A percentile compares a stretch with the other conserved stretches of the same genome.
Evolutionary conservation across 805 yeast genomes (phyloP).

Genomic region (Hyphopichia homilentoma): DNA sequence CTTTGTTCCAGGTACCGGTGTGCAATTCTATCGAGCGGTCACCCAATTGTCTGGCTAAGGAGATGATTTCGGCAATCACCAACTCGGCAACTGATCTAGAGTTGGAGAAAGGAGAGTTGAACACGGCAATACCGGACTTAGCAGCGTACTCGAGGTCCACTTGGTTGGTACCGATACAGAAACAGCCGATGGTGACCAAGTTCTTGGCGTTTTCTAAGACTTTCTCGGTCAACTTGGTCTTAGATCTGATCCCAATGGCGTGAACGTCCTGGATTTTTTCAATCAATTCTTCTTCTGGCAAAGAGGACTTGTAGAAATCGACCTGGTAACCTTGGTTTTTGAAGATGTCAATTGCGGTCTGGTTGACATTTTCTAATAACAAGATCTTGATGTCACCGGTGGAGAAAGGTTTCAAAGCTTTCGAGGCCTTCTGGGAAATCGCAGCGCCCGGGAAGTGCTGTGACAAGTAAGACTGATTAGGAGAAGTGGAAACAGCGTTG

Average conservation of each 20-base stretch:
- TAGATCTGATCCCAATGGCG: slow-evolving; percentile 97
- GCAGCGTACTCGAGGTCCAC: slow-evolving; percentile 93
- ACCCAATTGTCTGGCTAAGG: slow-evolving; percentile 93
- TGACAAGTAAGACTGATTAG: slow-evolving; percentile 69
- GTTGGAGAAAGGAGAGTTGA: slow-evolving; percentile 97
- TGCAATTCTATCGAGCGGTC: slow-evolving; percentile 96
- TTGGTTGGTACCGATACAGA: slow-evolving; percentile 99
- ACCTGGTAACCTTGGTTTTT: slow-evolving; percentile 93
- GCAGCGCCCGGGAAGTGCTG: slow-evolving; percentile 44
- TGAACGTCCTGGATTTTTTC: slow-evolving; percentile 92
- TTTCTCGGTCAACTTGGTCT: slow-evolving; percentile 80
- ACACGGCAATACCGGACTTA: slow-evolving; percentile 88
- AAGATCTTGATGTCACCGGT: slow-evolving; percentile 93
- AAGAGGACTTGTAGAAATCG: slow-evolving; percentile 84
- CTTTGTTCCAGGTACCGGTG: slow-evolving; percentile 97
- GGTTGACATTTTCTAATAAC: slow-evolving; percentile 87
- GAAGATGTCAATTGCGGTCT: slow-evolving; percentile 86
- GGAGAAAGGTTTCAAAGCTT: slow-evolving; percentile 87
- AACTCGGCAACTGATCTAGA: slow-evolving; percentile 98
- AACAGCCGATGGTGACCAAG: slow-evolving; percentile 90
- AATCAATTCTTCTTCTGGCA: slow-evolving; percentile 89
- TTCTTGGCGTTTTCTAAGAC: slow-evolving; percentile 84
- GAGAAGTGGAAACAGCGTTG: slow-evolving; percentile 78
- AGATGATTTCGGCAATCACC: slow-evolving; percentile 90
- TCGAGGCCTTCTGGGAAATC: slow-evolving; percentile 50